These are phyloP conservation scores for Acanthamoeba lugdunensis DNA, from an alignment of 208 protist species.

Conservation along the genomic window DNA sequence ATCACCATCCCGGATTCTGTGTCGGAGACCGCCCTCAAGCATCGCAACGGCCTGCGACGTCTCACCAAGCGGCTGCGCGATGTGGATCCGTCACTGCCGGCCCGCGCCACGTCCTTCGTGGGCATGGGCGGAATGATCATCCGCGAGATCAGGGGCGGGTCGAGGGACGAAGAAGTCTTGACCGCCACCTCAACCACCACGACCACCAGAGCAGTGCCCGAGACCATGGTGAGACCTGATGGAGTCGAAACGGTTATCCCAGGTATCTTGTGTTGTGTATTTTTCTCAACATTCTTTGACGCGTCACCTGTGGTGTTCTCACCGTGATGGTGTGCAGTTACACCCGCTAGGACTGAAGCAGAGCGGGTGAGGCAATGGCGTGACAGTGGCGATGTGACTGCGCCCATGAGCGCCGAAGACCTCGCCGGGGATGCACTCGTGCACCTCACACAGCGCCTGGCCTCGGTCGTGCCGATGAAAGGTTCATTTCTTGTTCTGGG, in stretches of 20 bases:
- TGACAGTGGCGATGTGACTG: neutral
- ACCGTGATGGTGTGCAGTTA: neutral
- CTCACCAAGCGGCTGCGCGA: slow-evolving; percentile 32
- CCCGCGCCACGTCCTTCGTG: neutral
- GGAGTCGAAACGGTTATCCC: neutral
- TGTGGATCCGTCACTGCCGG: slow-evolving; percentile 25
- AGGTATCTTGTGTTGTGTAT: neutral
- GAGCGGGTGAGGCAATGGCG: neutral
- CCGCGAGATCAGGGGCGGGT: neutral
- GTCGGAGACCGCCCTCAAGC: slow-evolving; percentile 37
- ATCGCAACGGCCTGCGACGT: slow-evolving; percentile 5
- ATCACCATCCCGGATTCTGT: slow-evolving; percentile 15
- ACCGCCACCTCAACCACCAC: neutral
- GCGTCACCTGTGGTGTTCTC: neutral
- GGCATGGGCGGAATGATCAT: slow-evolving; percentile 29
- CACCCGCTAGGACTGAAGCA: neutral
- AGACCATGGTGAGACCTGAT: neutral
- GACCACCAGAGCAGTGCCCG: neutral
- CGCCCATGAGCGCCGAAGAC: slow-evolving; percentile 14
- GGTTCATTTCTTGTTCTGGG: neutral
- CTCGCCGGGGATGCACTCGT: slow-evolving; percentile 34
- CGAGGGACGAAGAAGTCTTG: neutral
- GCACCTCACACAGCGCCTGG: slow-evolving; percentile 9
- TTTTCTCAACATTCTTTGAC: neutral
- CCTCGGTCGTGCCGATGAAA: slow-evolving; percentile 33